Evolutionary conservation across 208 protist species (phyloP), one percentile per base, ranked within the genome.

Genomic region (Trypanosoma theileri): DNA sequence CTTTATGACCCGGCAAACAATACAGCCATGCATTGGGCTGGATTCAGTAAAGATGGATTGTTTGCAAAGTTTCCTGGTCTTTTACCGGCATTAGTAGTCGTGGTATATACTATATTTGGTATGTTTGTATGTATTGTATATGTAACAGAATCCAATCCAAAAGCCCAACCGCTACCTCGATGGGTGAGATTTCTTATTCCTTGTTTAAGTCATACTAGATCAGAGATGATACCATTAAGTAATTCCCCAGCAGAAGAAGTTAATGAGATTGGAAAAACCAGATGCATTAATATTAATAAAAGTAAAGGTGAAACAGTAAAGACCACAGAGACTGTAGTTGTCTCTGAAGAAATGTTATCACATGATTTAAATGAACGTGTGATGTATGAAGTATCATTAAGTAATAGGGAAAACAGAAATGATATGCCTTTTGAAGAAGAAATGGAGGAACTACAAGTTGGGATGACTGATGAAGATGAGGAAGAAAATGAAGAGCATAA

Each of bases 1-100:
- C 75, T 92, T 8, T 92, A 92, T 65, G 79, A 92, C 60, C 86
- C 86, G 0, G 48, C 75, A 16, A 45, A 78, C 16, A 81, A 75
- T 57, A 62, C 11, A 11, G 19, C 56, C 0, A 55, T 88, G 24
- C 40, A 52, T 40, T 88, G 79, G 73, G 56, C 59, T 0, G 54
- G 69, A 46, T 67, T 89, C 16, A 56, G 63, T 52, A 59, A 66
- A 21, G 64, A 59, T n/a, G 71, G 80, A 16, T 54, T 86, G 28
- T 81, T 88, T 56, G 73, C 42, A n/a, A 46, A 14, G 13, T 74
- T 81, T 56, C 79, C 86, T 0, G 86, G 78, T 12, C 71, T 93
- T n/a, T 60, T 90, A 9, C 82, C 81, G 0, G 77, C 71, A 41
- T 51, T 88, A 10, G 52, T 80, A 9, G 75, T 88, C 31, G 84